phyloP scores from a whole-genome alignment of 441 rosid genomes.

The Syzygium malaccense region DNA sequence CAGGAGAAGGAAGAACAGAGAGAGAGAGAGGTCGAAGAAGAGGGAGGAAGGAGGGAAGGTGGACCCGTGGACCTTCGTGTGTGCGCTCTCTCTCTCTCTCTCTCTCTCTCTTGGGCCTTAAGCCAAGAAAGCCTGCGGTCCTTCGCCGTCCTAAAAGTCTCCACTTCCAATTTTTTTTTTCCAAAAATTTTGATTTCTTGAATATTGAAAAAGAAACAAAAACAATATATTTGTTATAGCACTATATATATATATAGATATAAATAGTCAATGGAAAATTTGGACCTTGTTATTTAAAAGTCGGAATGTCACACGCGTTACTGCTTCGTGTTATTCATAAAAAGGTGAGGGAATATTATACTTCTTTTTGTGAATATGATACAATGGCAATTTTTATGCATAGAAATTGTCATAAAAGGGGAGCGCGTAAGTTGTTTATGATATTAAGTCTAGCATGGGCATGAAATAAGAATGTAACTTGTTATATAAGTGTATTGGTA shows the following conservation, averaged over 20 bases:
- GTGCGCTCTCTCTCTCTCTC: too few species aligned
- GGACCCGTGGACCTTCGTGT: background rate
- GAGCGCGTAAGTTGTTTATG: background rate
- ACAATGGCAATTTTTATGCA: background rate
- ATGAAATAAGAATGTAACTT: too few species aligned
- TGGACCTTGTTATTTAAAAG: background rate
- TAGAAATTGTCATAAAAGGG: background rate
- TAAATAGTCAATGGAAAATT: background rate
- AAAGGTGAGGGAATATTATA: background rate
- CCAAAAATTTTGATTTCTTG: background rate
- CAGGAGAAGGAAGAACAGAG: background rate
- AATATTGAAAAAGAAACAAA: background rate
- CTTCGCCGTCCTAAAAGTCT: background rate
- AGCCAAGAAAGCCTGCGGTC: background rate
- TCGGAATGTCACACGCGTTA: background rate
- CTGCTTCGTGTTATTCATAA: background rate
- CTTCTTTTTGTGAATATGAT: background rate
- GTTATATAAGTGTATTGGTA: too few species aligned
- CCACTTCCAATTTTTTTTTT: background rate
- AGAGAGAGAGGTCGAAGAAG: background rate
- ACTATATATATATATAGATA: too few species aligned
- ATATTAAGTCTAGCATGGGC: too few species aligned
- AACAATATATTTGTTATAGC: too few species aligned
- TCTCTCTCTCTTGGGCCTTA: background rate
- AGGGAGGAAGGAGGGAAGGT: background rate